Evolutionary conservation across 305 asterid genomes (phyloP).

Genomic region (Ilex paraguariensis): DNA sequence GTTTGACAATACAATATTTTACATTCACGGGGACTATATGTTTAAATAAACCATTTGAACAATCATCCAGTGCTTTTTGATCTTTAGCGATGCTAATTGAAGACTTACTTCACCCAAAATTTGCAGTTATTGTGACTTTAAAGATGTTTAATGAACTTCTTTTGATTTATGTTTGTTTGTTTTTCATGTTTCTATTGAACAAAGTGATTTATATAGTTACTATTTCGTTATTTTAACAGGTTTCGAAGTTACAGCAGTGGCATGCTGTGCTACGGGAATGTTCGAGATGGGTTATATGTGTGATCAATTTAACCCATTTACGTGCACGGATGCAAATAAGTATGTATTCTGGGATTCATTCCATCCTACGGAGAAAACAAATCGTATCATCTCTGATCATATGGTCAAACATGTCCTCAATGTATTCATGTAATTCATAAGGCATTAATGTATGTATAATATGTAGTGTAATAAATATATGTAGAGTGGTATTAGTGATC

Average conservation of each 20-base stretch:
- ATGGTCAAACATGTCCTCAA: slow-evolving; percentile 35
- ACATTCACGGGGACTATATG: too few relatives aligned
- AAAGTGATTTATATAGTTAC: background rate
- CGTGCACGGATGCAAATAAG: slow-evolving; percentile 40
- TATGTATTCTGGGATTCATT: slow-evolving; percentile 61
- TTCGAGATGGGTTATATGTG: slow-evolving; percentile 84
- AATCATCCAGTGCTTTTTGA: too few relatives aligned
- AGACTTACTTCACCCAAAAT: too few relatives aligned
- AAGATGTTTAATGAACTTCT: too few relatives aligned
- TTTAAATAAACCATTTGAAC: too few relatives aligned
- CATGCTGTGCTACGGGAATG: slow-evolving; percentile 90
- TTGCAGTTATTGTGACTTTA: too few relatives aligned
- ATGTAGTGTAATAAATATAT: too few relatives aligned
- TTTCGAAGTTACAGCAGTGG: slow-evolving; percentile 56
- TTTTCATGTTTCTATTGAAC: background rate
- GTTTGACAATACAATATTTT: too few relatives aligned
- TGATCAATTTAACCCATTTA: slow-evolving; percentile 57
- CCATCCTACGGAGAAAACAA: slow-evolving; percentile 72
- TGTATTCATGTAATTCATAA: slow-evolving; percentile 30
- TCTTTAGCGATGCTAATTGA: too few relatives aligned
- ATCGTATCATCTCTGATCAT: slow-evolving; percentile 38
- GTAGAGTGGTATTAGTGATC: too few relatives aligned
- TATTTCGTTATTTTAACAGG: slow-evolving; percentile 28
- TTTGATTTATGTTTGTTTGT: too few relatives aligned
- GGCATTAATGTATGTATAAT: too few relatives aligned